Evolutionary conservation across 257 asterid species (phyloP).

Genomic region (Ophiorrhiza pumila): DNA sequence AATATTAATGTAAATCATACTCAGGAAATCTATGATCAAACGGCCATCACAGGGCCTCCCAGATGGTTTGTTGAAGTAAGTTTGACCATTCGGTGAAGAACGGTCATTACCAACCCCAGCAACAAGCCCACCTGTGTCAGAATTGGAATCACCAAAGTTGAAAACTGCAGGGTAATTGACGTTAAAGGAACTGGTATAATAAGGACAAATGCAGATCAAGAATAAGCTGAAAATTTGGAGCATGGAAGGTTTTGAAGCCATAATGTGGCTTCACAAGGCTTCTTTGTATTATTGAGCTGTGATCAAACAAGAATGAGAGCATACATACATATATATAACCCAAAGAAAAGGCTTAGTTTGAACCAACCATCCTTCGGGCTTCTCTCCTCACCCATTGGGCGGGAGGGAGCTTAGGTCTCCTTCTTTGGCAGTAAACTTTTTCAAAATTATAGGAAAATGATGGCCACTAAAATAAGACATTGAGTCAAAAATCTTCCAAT

Average conservation of each 20-base stretch:
- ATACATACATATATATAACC: too few relatives aligned
- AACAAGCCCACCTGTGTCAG: conserved; percentile 82
- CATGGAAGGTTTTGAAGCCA: conserved; percentile 42
- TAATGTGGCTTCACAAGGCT: too few relatives aligned
- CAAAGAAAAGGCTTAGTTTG: too few relatives aligned
- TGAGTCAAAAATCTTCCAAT: too few relatives aligned
- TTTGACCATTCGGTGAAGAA: conserved; percentile 81
- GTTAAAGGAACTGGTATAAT: conserved; percentile 49
- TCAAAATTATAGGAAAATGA: too few relatives aligned
- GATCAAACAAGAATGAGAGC: too few relatives aligned
- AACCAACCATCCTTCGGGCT: too few relatives aligned
- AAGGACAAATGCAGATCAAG: conserved; percentile 26
- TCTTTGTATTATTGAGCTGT: too few relatives aligned
- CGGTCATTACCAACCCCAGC: conserved; percentile 61
- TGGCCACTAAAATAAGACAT: too few relatives aligned
- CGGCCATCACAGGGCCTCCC: conserved; percentile 96
- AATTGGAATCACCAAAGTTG: conserved; percentile 98
- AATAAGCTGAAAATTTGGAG: conserved; percentile 27
- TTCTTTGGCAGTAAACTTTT: too few relatives aligned
- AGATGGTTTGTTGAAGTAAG: conserved; percentile 71
- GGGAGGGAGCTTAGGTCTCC: too few relatives aligned
- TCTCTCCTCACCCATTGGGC: too few relatives aligned
- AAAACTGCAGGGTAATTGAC: conserved; percentile 86
- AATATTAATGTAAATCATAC: conserved; percentile 35
- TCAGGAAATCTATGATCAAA: conserved; percentile 63